phyloP scores from a whole-genome alignment of 2,329 filamentous ascomycete genomes.

The Esteya vermicola region DNA sequence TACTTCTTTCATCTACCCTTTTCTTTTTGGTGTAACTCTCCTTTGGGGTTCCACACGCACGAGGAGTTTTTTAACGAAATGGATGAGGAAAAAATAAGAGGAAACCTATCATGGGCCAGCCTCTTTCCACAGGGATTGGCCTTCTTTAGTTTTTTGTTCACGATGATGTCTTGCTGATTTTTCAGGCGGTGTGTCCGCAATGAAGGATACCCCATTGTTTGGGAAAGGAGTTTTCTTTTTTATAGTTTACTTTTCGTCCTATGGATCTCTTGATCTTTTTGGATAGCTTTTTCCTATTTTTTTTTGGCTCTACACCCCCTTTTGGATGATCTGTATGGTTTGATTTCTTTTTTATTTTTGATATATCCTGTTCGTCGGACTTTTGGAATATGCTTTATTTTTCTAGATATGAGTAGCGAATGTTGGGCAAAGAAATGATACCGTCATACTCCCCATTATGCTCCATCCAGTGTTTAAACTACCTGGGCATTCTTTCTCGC shows the following conservation, averaged over 20 bases:
- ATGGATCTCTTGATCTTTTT: neutral
- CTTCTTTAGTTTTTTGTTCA: conserved; percentile 1
- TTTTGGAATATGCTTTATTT: no score
- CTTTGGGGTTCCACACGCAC: no score
- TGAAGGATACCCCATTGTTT: conserved; percentile 8
- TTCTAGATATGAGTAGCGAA: no score
- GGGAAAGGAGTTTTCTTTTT: neutral
- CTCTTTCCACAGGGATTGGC: conserved; percentile 1
- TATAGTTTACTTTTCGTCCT: neutral
- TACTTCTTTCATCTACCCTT: neutral
- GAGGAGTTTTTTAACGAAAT: neutral
- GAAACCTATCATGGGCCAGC: neutral
- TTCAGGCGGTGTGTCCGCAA: conserved; percentile 7
- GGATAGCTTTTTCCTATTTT: neutral
- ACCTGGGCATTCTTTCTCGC: no score
- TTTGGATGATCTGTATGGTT: no score
- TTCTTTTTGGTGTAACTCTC: neutral
- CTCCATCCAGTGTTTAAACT: no score
- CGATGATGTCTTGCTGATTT: conserved; percentile 2
- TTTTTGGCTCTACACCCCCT: no score
- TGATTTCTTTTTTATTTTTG: no score
- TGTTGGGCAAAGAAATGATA: no score
- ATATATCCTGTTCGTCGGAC: no score
- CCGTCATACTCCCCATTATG: no score
- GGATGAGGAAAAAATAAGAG: neutral